Percentiles rank a stretch among this genome's conserved stretches.
Evolutionary conservation across 768 basidiomycete species (phyloP).

Genomic region (Suillus luteus): DNA sequence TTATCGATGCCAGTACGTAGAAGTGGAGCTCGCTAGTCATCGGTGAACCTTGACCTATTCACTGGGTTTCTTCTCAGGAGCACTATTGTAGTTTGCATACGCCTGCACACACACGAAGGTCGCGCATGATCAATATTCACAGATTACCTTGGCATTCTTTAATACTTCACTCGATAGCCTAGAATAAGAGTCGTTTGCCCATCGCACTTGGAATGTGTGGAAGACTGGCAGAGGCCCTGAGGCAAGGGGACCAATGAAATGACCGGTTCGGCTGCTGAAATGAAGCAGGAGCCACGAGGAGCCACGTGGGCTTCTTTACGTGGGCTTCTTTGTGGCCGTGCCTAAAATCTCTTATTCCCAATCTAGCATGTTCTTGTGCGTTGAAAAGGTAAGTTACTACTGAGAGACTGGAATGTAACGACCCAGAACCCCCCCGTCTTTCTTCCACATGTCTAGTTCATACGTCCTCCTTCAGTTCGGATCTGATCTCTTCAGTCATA

Average conservation of each 20-base stretch:
- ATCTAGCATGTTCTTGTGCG: slow-evolving; percentile 45
- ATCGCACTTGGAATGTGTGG: slow-evolving; percentile 9
- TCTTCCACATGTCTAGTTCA: slow-evolving; percentile 34
- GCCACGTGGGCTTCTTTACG: slow-evolving; percentile 42
- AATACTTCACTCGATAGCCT: neutral
- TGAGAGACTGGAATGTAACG: slow-evolving; percentile 17
- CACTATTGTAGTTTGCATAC: slow-evolving; percentile 8
- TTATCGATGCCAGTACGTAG: slow-evolving; percentile 13
- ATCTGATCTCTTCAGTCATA: slow-evolving; percentile 59
- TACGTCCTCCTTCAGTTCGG: slow-evolving; percentile 65
- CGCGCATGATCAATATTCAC: slow-evolving; percentile 12
- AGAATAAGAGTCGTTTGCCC: slow-evolving; percentile 5
- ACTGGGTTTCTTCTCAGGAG: slow-evolving; percentile 7
- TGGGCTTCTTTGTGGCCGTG: slow-evolving; percentile 35
- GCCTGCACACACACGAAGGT: slow-evolving; percentile 13
- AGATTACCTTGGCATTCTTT: slow-evolving; percentile 1
- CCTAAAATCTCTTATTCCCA: slow-evolving; percentile 33
- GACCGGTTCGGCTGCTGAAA: slow-evolving; percentile 13
- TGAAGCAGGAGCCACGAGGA: slow-evolving; percentile 18
- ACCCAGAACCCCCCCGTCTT: slow-evolving; percentile 22
- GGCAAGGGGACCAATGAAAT: slow-evolving; percentile 1
- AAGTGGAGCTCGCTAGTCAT: slow-evolving; percentile 14
- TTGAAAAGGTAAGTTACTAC: slow-evolving; percentile 34
- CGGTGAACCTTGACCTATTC: slow-evolving; percentile 12
- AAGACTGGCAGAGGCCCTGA: slow-evolving; percentile 5